Percentiles rank a stretch among this genome's conserved stretches.
These are phyloP conservation scores for Neurospora sp. DNA, from an alignment of 495 filamentous ascomycete species.

Conservation along the genomic window DNA sequence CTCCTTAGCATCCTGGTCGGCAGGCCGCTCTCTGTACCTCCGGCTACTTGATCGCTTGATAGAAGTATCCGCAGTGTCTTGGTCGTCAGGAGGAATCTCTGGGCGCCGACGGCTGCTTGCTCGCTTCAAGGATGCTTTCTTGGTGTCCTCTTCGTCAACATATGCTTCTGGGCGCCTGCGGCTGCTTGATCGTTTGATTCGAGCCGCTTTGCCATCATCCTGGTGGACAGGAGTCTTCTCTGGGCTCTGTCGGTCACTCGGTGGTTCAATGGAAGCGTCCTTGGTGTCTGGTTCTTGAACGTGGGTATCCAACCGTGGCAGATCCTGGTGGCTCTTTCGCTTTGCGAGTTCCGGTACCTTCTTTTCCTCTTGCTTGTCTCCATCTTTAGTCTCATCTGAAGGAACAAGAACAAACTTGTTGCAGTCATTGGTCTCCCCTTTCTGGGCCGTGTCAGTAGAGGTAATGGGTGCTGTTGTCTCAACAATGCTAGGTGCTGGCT, in stretches of 20 bases:
- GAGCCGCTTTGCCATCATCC: neutral
- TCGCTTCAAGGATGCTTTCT: neutral
- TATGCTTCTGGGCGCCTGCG: neutral
- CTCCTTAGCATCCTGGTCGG: neutral
- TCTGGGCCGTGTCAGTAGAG: neutral
- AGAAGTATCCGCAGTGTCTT: neutral
- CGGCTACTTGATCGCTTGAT: neutral
- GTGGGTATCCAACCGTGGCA: constrained; percentile 26
- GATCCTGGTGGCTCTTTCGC: constrained; percentile 27
- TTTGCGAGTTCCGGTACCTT: constrained; percentile 16
- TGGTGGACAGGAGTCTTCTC: constrained; percentile 16
- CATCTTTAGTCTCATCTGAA: constrained; percentile 5
- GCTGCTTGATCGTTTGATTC: constrained; percentile 3
- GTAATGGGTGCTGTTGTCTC: neutral
- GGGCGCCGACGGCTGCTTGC: neutral
- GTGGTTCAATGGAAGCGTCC: constrained; percentile 7
- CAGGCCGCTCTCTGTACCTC: neutral
- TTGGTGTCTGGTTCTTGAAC: constrained; percentile 3
- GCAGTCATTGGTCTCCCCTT: constrained; percentile 31
- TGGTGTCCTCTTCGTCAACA: neutral
- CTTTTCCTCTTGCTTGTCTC: constrained; percentile 11
- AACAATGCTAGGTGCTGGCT: neutral
- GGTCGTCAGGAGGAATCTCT: neutral
- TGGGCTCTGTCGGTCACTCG: constrained; percentile 12
- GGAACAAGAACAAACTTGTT: constrained; percentile 24